Evolutionary conservation across 768 basidiomycete species (phyloP).

Genomic region (Pleurotus eryngii): DNA sequence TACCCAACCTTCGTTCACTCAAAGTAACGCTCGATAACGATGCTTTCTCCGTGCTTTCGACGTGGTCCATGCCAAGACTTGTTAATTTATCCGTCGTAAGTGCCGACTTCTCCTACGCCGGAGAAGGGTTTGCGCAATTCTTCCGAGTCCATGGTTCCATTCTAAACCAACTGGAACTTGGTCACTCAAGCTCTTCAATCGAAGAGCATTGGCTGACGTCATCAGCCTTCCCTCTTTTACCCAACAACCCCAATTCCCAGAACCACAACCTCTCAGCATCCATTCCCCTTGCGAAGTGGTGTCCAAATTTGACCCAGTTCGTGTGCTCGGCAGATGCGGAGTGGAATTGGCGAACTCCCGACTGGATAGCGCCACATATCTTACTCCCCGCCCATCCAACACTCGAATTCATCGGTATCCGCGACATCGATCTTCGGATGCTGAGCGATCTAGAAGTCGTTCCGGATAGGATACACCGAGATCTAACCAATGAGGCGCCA

Average conservation of each 20-base stretch:
- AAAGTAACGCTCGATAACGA: constrained; percentile 71
- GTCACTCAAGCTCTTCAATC: constrained; percentile 64
- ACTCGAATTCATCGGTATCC: constrained; percentile 65
- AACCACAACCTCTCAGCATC: constrained; percentile 18
- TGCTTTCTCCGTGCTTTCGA: constrained; percentile 62
- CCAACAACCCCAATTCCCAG: constrained; percentile 30
- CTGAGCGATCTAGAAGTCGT: constrained; percentile 37
- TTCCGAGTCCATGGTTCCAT: constrained; percentile 63
- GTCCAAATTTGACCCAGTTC: constrained; percentile 65
- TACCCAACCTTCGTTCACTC: constrained; percentile 66
- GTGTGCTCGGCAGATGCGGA: constrained; percentile 76
- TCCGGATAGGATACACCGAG: constrained; percentile 20
- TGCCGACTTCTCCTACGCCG: constrained; percentile 70
- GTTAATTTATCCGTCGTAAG: constrained; percentile 65
- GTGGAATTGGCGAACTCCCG: constrained; percentile 77
- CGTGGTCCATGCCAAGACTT: constrained; percentile 64
- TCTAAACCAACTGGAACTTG: constrained; percentile 65
- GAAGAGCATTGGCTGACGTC: constrained; percentile 65
- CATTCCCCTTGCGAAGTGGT: constrained; percentile 62
- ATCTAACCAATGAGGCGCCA: constrained; percentile 36
- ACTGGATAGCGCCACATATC: constrained; percentile 79
- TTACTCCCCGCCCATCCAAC: constrained; percentile 61
- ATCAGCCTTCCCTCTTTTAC: constrained; percentile 31
- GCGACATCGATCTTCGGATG: constrained; percentile 66
- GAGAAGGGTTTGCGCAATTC: constrained; percentile 59